Evolutionary conservation across 345 rosid species (phyloP).

Genomic region (Kandelia obovata): DNA sequence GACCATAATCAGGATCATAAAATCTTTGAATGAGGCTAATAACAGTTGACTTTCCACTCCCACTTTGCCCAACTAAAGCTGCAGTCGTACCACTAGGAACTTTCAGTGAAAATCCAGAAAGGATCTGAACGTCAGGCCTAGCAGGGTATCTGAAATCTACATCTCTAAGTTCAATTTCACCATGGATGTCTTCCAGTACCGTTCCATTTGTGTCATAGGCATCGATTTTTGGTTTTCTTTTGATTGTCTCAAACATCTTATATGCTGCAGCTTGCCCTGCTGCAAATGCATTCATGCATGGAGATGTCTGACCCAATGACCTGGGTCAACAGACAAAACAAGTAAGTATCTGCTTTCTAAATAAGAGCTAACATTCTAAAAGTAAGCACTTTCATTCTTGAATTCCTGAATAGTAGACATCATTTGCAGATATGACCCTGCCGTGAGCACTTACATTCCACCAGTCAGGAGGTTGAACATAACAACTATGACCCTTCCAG

Average conservation of each 20-base stretch:
- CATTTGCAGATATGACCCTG: background rate
- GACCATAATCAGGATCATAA: conserved; percentile 68
- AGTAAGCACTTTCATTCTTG: no score
- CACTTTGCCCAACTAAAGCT: conserved; percentile 75
- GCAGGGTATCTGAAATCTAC: conserved; percentile 67
- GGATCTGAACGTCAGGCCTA: conserved; percentile 62
- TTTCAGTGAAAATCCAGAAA: conserved; percentile 53
- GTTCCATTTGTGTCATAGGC: conserved; percentile 44
- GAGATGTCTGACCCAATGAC: conserved; percentile 66
- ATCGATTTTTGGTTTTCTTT: conserved; percentile 50
- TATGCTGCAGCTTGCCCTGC: conserved; percentile 67
- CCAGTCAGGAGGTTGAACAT: conserved; percentile 65
- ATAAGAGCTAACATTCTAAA: background rate
- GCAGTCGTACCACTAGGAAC: conserved; percentile 55
- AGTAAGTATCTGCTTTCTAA: background rate
- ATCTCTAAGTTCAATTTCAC: conserved; percentile 57
- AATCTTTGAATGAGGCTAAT: conserved; percentile 63
- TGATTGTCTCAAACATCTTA: conserved; percentile 69
- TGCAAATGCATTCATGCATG: conserved; percentile 59
- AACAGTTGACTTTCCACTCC: conserved; percentile 75
- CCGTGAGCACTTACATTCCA: conserved; percentile 55
- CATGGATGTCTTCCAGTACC: conserved; percentile 42
- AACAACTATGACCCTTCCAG: conserved; percentile 69
- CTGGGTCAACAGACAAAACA: conserved; percentile 22
- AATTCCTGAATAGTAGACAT: background rate